A percentile compares a stretch with the other conserved stretches of the same genome.
Conservation (phyloP, 1,139 yeast species). For the Taphrina flavorubra region DNA sequence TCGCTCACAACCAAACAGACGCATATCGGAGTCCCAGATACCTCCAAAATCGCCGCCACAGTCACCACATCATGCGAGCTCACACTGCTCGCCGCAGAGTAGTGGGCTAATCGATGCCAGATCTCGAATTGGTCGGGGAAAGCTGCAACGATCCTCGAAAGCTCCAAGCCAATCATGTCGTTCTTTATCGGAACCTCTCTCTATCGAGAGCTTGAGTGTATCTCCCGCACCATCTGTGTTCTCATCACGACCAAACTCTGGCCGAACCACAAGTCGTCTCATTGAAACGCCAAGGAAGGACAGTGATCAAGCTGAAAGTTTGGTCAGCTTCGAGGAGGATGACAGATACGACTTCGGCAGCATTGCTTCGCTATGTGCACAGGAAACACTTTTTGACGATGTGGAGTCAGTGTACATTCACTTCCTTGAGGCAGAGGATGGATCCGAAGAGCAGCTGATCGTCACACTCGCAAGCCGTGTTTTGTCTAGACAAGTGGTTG, state of each 20-base stretch:
- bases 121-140: slow-evolving; percentile 1
- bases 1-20: neutral
- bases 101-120: neutral
- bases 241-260: neutral
- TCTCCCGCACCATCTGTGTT: neutral
- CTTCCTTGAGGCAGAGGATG: neutral
- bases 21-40: neutral
- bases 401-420: neutral
- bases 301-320: neutral
- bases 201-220: neutral
- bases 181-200: neutral
- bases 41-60: neutral
- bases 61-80: neutral
- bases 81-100: neutral
- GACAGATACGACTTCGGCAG: neutral
- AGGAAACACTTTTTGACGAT: neutral
- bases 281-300: neutral
- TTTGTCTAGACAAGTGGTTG: neutral
- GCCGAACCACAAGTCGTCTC: neutral
- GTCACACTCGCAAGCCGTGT: neutral
- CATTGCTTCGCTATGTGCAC: neutral
- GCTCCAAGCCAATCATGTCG: neutral
- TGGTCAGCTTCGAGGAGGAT: neutral
- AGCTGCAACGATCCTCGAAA: neutral
- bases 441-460: neutral